Base-by-base conservation (phyloP, 441 rosid species). In the Pelargonium citronellum region DNA sequence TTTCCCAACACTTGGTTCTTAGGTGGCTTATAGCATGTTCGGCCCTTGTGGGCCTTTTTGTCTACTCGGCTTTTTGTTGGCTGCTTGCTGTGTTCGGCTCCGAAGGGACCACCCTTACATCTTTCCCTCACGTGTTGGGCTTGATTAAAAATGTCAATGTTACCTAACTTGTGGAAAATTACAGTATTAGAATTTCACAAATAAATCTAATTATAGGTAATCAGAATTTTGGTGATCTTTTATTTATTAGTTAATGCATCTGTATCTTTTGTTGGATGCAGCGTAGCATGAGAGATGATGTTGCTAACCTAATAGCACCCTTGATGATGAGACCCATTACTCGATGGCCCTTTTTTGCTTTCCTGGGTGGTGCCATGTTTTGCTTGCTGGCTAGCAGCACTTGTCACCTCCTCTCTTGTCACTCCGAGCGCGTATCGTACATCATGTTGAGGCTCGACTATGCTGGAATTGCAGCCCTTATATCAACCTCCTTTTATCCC, bases 301-400 rank as follows among this genome's bases (percentile, higher is more conserved):
- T 86, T 53, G 83, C 78, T 3, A 86, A 86, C 83, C 57, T 81
- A 39, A 75, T 86, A 67, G 87, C 87, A 43, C 87, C 93, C 17
- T 73, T 82, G 47, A 67, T 79, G 77, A 27, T 81, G 70, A 82
- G 83, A 71, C 93, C 93, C 7, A 86, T 86, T 44, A 83, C 93
- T 2, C 77, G 90, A 19, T 88, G 93, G 90, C 93, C 93, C 7
- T 86, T 88, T 74, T 88, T 82, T 6, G 87, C 81, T 37, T 93
- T 93, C 84, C 2, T 91, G 76, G 95, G 96, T 0, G 98, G 98
- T 0, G 98, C 97, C 0, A 91, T 93, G 97, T 93, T 93, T 82
- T 91, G 98, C 83, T 75, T 93, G 77, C 85, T 93, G 43, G 87
- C 90, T 5, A 91, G 97, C 83, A 91, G 98, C 76, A 78, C 84